phyloP scores from a whole-genome alignment of 306 rosid species.

The Cicer pinnatifidum region DNA sequence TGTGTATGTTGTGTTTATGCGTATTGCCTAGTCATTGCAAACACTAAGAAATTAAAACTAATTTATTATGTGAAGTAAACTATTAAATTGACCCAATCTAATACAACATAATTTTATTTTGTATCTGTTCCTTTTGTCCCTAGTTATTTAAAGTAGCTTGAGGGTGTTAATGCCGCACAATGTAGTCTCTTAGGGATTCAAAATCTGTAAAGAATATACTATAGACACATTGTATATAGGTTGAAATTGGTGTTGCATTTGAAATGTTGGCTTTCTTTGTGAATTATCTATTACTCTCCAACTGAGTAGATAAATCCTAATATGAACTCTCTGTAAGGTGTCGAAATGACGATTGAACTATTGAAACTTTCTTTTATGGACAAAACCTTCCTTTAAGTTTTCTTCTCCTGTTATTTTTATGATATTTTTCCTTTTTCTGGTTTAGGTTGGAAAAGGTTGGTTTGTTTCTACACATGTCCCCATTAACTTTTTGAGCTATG shows the following conservation, averaged over 20 bases:
- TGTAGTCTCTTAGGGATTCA: background rate
- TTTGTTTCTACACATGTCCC: conserved; percentile 25
- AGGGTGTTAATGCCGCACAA: background rate
- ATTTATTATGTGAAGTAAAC: background rate
- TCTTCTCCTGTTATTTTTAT: background rate
- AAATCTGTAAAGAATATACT: background rate
- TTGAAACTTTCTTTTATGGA: background rate
- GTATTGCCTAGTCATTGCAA: background rate
- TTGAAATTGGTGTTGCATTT: conserved; percentile 7
- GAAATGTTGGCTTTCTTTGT: background rate
- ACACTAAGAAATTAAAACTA: background rate
- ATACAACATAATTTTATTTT: background rate
- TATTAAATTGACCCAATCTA: conserved; percentile 20
- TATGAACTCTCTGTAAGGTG: background rate
- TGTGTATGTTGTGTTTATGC: too few relatives aligned
- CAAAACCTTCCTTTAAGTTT: background rate
- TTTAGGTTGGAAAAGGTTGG: conserved; percentile 4
- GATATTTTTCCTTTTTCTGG: background rate
- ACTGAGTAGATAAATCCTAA: background rate
- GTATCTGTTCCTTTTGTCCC: conserved; percentile 6
- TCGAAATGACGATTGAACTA: background rate
- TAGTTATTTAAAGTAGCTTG: conserved; percentile 15
- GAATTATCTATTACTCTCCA: background rate
- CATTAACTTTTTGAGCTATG: conserved; percentile 24
- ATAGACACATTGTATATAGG: background rate